Evolutionary conservation across 257 asterid species (phyloP), one percentile per base, ranked within the genome.

Genomic region (Plantago major): DNA sequence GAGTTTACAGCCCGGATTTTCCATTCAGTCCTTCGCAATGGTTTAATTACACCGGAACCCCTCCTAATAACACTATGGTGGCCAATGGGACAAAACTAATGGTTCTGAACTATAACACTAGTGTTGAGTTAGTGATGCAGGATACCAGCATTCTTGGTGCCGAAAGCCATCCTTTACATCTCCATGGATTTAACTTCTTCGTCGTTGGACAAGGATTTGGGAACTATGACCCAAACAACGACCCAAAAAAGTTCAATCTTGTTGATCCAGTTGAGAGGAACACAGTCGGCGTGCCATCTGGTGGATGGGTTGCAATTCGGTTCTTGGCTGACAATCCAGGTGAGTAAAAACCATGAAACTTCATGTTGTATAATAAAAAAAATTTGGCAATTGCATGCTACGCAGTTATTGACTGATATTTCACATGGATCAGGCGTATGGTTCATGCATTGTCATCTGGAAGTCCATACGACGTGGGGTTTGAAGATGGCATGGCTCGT

Each of bases 261-360:
- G 75, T 82, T n/a, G 94, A 87, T 40, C 94, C 96, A 0, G 87
- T 74, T 10, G 81, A 84, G 69, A 75, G 94, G 68, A 87, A 87
- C 51, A 82, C 94, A 0, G 7, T 77, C 42, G 81, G 74, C 26
- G 78, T 81, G 38, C 89, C 91, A 1, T 73, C 89, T 10, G 89
- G 92, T 45, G 91, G 89, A 14, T 88, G 96, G 92, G 83, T 72
- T 0, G 88, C 95, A 10, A 52, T 88, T 58, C 87, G 92, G 3
- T 88, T 88, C 71, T 68, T 65, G 19, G 84, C 96, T 0, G 92
- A 88, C 28, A 88, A 88, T 62, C 96, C 96, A 26, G 96, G 95
- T 84, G 43, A 17, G 56, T 33, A 22, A 22, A n/a, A 22, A 22
- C 26, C 26, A 22, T 22, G 26, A 1, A 22, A 22, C 1, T 22